Percentiles rank a stretch among this genome's conserved stretches.
phyloP scores from a whole-genome alignment of 75 land plant species.

The Picea sitchensis region DNA sequence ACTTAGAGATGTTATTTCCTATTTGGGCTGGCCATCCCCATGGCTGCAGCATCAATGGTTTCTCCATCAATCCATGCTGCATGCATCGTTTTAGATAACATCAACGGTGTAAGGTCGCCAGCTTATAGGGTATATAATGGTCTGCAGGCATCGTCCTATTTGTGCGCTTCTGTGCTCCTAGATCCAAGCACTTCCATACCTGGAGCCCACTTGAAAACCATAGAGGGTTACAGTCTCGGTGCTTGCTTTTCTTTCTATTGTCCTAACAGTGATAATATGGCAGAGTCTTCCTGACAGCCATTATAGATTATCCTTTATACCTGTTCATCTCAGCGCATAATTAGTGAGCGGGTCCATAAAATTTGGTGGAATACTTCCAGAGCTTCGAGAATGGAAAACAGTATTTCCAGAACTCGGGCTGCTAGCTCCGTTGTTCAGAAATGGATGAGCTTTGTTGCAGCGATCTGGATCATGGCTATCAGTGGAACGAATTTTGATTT shows the following conservation, averaged over 20 bases:
- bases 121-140: background rate
- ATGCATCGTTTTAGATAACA: constrained; percentile 3
- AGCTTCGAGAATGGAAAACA: background rate
- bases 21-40: constrained; percentile 4
- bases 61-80: constrained; percentile 3
- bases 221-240: background rate
- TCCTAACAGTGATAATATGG: too few species aligned
- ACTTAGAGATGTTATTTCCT: background rate
- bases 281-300: too few species aligned
- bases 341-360: background rate
- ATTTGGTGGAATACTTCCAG: background rate
- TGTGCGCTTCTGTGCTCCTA: background rate
- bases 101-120: background rate
- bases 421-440: background rate
- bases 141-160: background rate
- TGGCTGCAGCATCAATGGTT: background rate
- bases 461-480: constrained; percentile 84
- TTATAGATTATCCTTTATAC: too few species aligned
- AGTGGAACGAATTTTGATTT: constrained; percentile 81
- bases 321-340: too few species aligned
- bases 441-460: constrained; percentile 77
- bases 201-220: background rate
- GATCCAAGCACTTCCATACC: background rate
- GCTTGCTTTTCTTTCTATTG: background rate
- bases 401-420: background rate